Conservation (phyloP, 2,329 filamentous ascomycete genomes). For the Monilinia fructigena region DNA sequence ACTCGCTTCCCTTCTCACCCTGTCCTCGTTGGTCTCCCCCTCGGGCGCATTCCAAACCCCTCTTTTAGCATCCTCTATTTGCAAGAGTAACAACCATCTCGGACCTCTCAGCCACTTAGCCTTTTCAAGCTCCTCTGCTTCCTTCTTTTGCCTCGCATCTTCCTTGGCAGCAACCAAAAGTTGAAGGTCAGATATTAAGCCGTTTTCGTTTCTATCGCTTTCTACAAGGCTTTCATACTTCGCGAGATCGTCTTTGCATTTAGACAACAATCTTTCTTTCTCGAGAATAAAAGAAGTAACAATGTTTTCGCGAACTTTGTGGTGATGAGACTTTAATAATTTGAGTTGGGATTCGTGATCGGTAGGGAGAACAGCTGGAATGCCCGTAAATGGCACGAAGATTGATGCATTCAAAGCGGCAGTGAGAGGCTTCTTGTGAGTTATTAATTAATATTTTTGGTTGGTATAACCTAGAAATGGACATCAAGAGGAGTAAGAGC, state of each 20-base stretch:
- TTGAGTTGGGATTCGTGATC: slow-evolving; percentile 26
- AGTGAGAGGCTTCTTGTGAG: not conserved
- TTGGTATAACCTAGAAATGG: not conserved
- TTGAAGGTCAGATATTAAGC: not conserved
- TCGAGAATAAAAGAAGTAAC: slow-evolving; percentile 25
- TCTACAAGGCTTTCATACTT: not conserved
- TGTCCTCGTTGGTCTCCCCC: slow-evolving; percentile 23
- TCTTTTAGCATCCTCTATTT: not conserved
- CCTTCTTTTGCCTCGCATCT: slow-evolving; percentile 3
- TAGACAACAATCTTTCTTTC: slow-evolving; percentile 15
- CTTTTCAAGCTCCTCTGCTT: not conserved
- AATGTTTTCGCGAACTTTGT: slow-evolving; percentile 31
- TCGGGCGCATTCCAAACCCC: slow-evolving; percentile 23
- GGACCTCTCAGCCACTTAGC: slow-evolving; percentile 2
- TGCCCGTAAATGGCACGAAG: slow-evolving; percentile 34
- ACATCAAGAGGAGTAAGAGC: not conserved
- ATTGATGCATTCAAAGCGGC: slow-evolving; percentile 29
- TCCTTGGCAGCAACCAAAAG: not conserved
- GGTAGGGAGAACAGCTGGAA: slow-evolving; percentile 11
- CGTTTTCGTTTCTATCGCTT: not conserved
- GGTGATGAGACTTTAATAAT: slow-evolving; percentile 32
- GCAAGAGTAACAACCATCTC: slow-evolving; percentile 6
- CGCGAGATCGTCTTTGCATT: not conserved
- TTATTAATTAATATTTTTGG: not conserved
- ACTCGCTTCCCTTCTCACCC: not conserved